These are phyloP conservation scores for Neurospora intermedia DNA, from an alignment of 495 filamentous ascomycete species.

Conservation along the genomic window DNA sequence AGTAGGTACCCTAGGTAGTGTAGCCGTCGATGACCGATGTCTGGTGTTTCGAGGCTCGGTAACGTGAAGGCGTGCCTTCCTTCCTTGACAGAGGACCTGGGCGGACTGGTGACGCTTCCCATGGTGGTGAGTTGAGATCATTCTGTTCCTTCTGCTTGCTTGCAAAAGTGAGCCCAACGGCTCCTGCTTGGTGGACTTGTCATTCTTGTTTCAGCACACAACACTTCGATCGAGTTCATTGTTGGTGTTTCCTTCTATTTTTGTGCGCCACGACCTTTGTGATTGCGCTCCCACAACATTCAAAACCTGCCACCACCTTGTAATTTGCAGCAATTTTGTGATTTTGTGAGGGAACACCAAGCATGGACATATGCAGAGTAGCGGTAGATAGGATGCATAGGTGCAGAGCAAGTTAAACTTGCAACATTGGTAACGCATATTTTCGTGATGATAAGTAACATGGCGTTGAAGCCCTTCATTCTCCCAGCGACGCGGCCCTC, in stretches of 20 bases:
- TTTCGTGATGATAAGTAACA: not conserved
- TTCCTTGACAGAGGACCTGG: not conserved
- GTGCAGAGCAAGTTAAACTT: not conserved
- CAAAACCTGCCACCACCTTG: not conserved
- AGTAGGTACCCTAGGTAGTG: not conserved
- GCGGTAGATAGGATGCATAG: too few species aligned
- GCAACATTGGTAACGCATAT: not conserved
- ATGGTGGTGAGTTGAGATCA: not conserved
- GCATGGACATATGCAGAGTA: too few species aligned
- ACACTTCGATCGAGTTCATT: not conserved
- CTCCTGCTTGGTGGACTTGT: not conserved
- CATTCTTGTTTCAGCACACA: not conserved
- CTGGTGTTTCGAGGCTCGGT: not conserved
- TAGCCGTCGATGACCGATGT: not conserved
- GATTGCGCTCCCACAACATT: not conserved
- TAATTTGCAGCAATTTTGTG: not conserved
- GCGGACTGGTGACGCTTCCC: not conserved
- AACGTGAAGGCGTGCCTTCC: not conserved
- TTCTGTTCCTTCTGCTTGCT: not conserved
- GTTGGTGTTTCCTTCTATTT: not conserved
- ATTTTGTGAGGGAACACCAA: not conserved
- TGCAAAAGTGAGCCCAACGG: not conserved
- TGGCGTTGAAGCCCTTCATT: not conserved
- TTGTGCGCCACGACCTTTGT: not conserved
- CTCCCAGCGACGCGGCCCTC: not conserved